Base-by-base conservation (phyloP, 1,139 yeast genomes). In the Geotrichum klebahnii region DNA sequence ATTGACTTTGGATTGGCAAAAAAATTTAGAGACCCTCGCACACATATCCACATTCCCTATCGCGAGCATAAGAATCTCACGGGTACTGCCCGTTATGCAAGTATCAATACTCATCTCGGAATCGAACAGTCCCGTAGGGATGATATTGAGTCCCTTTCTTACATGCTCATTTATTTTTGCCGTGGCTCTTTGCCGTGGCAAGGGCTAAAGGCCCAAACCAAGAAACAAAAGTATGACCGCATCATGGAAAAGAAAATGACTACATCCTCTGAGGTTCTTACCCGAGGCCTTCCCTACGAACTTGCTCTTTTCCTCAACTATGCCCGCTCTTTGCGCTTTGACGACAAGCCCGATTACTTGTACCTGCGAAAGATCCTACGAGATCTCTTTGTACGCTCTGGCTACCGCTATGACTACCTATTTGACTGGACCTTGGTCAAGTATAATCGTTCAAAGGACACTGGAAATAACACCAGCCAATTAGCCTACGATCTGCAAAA, bases 151-250 rank as follows among this genome's bases (percentile, higher is more conserved):
- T 83, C 95, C 58, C 78, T 92, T 68, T 97, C 97, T 37, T 92
- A 92, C 67, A 97, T 92, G 40, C 80, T 92, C 64, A 88, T 92
- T 62, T 92, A 92, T 71, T 92, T 92, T 67, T 82, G 95, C 68
- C 81, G 96, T 57, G 98, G 98, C 36, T 86, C 94, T 20, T 76
- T 92, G 64, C 98, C 98, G 49, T 92, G 98, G 98, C 98, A 92
- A 72, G 98, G 98, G 12, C 79, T 92, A 62, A 89, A 89, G 68
- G 98, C 98, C 31, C 95, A 92, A 42, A 89, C 97, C 16, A 92
- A 92, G 74, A 84, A 95, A 70, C 97, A 92, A 69, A 92, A 92
- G 71, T 92, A 92, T 70, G 97, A 90, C 69, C 79, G 97, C 57
- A 92, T 92, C 64, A 84, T 90, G 88, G 97, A 92, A 67, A 88